Evolutionary conservation across 495 filamentous ascomycete species (phyloP), one percentile per base, ranked within the genome.

Genomic region (Evansstolkia leycettana): DNA sequence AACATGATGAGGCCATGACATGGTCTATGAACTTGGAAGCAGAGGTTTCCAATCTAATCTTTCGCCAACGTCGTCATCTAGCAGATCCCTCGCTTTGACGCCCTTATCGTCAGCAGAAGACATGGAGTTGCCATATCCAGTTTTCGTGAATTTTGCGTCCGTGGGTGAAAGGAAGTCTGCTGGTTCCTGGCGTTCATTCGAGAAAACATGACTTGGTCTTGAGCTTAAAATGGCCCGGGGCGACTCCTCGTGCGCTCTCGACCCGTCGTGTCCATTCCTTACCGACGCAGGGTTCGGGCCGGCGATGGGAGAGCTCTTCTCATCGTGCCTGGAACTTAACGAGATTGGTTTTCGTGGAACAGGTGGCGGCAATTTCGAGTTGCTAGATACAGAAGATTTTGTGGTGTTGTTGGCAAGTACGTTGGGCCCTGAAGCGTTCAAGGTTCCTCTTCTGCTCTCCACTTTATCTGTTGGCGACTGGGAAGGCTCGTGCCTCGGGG

Each of bases 261-360:
- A n/a, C n/a, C n/a, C n/a, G n/a, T n/a, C n/a, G n/a, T n/a, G n/a
- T n/a, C n/a, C n/a, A n/a, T n/a, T n/a, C n/a, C n/a, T n/a, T n/a
- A n/a, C n/a, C n/a, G n/a, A n/a, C n/a, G n/a, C n/a, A n/a, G n/a
- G n/a, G n/a, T n/a, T n/a, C n/a, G n/a, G n/a, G n/a, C n/a, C n/a
- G n/a, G n/a, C 20, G 20, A 23, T 23, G 20, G 9, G 20, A 23
- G 5, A 23, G 20, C 4, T 5, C 20, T 6, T 12, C 33, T 9
- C 10, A 11, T 15, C 30, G 20, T 37, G 15, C n/a, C 33, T 35
- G 8, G 50, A 48, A 31, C 39, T 50, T 6, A 60, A 39, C 3
- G 52, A 54, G 7, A 51, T 28, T 0, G 59, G 59, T 30, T 63
- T 63, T 19, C 51, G 52, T 23, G 59, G 58, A 12, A 63, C 42